phyloP scores from a whole-genome alignment of 225 moss, liverwort and hornwort species.

The Antitrichia curtipendula region DNA sequence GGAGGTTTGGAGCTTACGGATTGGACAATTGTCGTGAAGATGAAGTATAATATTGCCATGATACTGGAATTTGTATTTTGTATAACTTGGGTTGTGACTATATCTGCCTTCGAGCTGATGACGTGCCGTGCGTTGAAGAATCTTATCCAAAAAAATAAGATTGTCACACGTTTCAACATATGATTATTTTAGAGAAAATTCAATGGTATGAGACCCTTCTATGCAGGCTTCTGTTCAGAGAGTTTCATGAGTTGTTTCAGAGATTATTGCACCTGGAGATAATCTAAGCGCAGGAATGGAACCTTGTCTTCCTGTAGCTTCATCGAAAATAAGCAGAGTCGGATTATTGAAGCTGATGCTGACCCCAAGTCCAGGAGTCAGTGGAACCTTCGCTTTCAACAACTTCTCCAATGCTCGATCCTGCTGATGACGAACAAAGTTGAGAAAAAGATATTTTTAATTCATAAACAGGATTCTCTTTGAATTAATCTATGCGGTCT shows the following conservation, averaged over 20 bases:
- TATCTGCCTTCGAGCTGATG: too few species aligned
- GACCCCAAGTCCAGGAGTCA: neutral
- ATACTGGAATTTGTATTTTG: too few species aligned
- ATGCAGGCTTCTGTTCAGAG: neutral
- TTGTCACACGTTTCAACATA: too few species aligned
- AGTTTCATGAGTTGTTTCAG: neutral
- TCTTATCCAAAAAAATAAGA: too few species aligned
- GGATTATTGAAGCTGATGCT: neutral
- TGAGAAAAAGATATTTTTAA: too few species aligned
- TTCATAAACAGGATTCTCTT: too few species aligned
- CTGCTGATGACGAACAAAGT: neutral
- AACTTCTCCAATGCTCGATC: neutral
- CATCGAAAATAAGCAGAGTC: neutral
- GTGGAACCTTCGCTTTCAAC: neutral
- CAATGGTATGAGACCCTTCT: neutral
- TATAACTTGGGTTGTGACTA: too few species aligned
- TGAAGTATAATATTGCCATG: too few species aligned
- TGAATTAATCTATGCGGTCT: neutral
- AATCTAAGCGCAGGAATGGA: neutral
- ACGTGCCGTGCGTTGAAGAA: too few species aligned
- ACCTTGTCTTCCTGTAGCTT: neutral
- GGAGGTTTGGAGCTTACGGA: too few species aligned
- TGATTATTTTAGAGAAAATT: too few species aligned
- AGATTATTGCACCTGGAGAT: neutral
- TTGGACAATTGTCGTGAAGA: too few species aligned